Evolutionary conservation across 2,329 filamentous ascomycete genomes (phyloP), one percentile per base, ranked within the genome.

Genomic region (Alternaria arborescens): DNA sequence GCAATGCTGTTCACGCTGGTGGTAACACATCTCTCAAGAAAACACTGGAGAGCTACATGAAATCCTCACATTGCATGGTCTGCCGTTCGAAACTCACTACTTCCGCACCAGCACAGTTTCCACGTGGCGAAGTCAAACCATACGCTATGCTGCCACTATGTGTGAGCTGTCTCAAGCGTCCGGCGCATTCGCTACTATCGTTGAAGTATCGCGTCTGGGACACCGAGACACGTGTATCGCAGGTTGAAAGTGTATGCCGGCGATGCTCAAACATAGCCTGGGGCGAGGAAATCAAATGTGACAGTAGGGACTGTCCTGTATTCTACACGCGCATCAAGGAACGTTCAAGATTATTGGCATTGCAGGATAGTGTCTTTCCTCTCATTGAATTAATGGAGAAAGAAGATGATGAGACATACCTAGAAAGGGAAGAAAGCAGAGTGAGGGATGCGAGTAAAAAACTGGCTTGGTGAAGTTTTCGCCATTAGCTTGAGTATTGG

Each of bases 21-120:
- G 71, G 73, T 69, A 68, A 69, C 62, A 42, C 59, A 1, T 62
- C 54, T 18, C 80, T 80, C 69, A 89, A 86, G 73, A 91, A 87
- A 76, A 97, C 93, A 0, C 85, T 99, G n/a, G 95, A 98, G 73
- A 91, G 88, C n/a, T 99, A 97, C 79, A 90, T 98, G 89, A 90
- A 87, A 65, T 89, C 89, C 0, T 90, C 89, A 0, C 87, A 89
- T 3, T 99, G 95, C 75, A 79, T 94, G 5, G 86, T 94, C 16
- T 99, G 95, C 77, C 83, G 85, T 26, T 78, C 84, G 10, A 89
- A 88, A 70, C 83, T 89, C 73, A 83, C 68, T 73, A 79, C 69
- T 6, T 38, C 66, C 6, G 59, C 51, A 41, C 61, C 16, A 34
- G 24, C 14, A 41, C 57, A 44, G 14, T 16, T 70, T 2, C 67